Evolutionary conservation across 2,329 filamentous ascomycete genomes (phyloP).

Genomic region (Amauroascus niger): DNA sequence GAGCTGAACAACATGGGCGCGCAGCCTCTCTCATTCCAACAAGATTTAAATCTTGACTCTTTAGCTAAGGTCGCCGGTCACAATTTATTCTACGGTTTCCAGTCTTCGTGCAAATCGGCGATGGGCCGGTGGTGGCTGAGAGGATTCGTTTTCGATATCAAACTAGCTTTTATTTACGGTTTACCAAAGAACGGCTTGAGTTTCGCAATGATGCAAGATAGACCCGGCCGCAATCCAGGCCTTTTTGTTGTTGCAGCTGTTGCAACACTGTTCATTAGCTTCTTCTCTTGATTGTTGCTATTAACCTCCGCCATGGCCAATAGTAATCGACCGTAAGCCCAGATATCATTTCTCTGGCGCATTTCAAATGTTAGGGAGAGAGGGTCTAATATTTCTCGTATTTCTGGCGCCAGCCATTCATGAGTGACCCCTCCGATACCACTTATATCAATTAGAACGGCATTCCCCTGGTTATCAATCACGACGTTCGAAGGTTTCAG

Average conservation of each 20-base stretch:
- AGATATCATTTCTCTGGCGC: slow-evolving; percentile 7
- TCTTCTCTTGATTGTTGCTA: not conserved
- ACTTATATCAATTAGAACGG: slow-evolving; percentile 20
- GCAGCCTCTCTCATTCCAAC: no score
- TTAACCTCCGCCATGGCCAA: not conserved
- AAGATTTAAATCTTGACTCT: no score
- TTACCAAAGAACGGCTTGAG: not conserved
- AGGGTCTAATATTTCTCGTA: slow-evolving; percentile 7
- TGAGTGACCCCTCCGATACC: slow-evolving; percentile 14
- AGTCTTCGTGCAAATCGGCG: not conserved
- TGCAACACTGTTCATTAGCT: not conserved
- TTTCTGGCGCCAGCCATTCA: slow-evolving; percentile 20
- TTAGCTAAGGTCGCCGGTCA: not conserved
- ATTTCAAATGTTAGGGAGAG: slow-evolving; percentile 3
- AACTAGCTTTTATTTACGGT: not conserved
- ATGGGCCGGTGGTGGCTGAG: not conserved
- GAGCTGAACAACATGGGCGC: no score
- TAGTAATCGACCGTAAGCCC: slow-evolving; percentile 7
- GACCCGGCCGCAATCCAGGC: not conserved
- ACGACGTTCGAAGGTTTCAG: slow-evolving; percentile 20
- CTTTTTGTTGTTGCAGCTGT: not conserved
- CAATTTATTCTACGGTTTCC: not conserved
- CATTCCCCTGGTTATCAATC: slow-evolving; percentile 16
- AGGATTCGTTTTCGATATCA: not conserved
- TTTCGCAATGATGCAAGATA: slow-evolving; percentile 1